Evolutionary conservation across 257 asterid genomes (phyloP), one percentile per base, ranked within the genome.

Genomic region (Capsicum baccatum): DNA sequence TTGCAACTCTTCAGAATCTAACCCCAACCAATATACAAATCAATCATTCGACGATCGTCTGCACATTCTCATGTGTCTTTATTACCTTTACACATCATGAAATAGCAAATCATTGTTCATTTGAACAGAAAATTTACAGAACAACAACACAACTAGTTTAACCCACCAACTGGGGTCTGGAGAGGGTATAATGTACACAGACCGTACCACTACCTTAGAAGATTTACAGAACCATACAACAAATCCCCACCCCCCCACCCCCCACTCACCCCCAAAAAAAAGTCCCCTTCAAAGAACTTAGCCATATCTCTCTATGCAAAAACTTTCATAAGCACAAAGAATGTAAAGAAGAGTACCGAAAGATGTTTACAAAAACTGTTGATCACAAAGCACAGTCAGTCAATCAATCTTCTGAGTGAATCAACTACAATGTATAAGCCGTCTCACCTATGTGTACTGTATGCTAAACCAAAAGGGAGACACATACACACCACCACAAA

Each of bases 21-120:
- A 42, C 57, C 59, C n/a, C 48, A 73, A 73, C 9, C 79, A n/a
- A n/a, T n/a, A 47, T 19, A 73, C 48, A 73, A 47, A 73, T 48
- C 80, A 11, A 73, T 54, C 80, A 48, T 73, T 6, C 0, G 19
- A 10, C 9, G 17, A 6, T 73, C 19, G 59, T 6, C 17, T 13
- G 5, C 33, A n/a, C 42, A 48, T 73, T 73, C 33, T 26, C 33
- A 26, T 26, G 33, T 26, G 2, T 26, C 33, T 26, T 26, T 26
- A 26, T 26, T 19, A 73, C 2, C 16, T 73, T 73, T 48, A 47
- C 13, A 70, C 56, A 48, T 11, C 6, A 12, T 7, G 19, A 62
- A 62, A 19, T 48, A 21, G 7, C n/a, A 50, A 13, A 48, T n/a
- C 19, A 21, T 73, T 19, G 12, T 19, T 74, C 80, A 48, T 19